phyloP scores from a whole-genome alignment of 2,329 filamentous ascomycete genomes.

The Teratosphaeria epicoccoides region DNA sequence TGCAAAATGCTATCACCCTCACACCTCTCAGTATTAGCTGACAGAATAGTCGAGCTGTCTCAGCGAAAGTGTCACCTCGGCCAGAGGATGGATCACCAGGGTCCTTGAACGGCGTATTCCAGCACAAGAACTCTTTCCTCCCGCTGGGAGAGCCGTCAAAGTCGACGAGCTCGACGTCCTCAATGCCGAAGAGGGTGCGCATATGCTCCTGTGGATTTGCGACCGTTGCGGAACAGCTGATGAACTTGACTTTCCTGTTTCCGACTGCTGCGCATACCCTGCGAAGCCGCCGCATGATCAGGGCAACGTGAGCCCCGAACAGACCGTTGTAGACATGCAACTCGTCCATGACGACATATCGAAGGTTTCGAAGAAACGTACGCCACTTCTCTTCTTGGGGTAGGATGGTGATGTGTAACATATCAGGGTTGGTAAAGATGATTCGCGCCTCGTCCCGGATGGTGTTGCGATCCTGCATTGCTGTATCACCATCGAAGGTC shows the following conservation, averaged over 20 bases:
- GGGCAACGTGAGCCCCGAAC: constrained; percentile 85
- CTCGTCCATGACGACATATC: constrained; percentile 76
- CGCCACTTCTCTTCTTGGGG: constrained; percentile 88
- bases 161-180: constrained; percentile 70
- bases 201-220: constrained; percentile 89
- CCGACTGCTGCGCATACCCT: constrained; percentile 84
- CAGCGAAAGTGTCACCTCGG: constrained; percentile 67
- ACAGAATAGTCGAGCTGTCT: constrained; percentile 84
- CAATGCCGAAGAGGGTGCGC: constrained; percentile 82
- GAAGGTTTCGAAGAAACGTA: constrained; percentile 75
- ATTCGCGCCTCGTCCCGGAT: constrained; percentile 84
- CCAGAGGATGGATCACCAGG: constrained; percentile 78
- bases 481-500: constrained; percentile 92
- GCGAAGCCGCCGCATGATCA: constrained; percentile 83
- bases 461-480: constrained; percentile 62
- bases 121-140: constrained; percentile 89
- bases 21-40: constrained; percentile 81
- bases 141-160: constrained; percentile 89
- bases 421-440: constrained; percentile 96
- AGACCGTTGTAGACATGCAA: constrained; percentile 94
- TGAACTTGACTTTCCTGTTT: constrained; percentile 74
- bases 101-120: constrained; percentile 94
- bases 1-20: constrained; percentile 84
- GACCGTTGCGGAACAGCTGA: constrained; percentile 93
- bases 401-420: constrained; percentile 88